These are phyloP conservation scores for Kwoniella mangroviensis DNA, from an alignment of 768 basidiomycete species.

Conservation along the genomic window DNA sequence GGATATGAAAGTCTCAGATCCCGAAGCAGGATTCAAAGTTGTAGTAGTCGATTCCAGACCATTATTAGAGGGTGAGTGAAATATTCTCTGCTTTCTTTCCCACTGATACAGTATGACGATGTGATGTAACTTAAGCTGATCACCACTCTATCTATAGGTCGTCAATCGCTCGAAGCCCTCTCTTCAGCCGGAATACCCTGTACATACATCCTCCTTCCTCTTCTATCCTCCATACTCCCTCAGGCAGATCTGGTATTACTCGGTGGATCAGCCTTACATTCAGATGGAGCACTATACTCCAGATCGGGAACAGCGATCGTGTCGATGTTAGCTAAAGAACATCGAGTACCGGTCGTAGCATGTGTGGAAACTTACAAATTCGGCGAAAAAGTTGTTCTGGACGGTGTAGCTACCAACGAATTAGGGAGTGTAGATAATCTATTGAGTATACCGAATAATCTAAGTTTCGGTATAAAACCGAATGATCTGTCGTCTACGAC, in stretches of 20 bases:
- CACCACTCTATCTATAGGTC: constrained; percentile 64
- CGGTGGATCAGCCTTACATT: constrained; percentile 91
- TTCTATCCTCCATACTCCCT: constrained; percentile 65
- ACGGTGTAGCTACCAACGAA: constrained; percentile 95
- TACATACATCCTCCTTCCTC: constrained; percentile 89
- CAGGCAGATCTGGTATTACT: constrained; percentile 83
- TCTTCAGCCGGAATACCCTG: constrained; percentile 74
- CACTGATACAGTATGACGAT: not conserved
- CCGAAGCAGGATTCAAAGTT: constrained; percentile 80
- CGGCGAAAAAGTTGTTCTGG: constrained; percentile 86
- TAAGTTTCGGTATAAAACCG: constrained; percentile 22
- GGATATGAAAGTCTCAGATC: constrained; percentile 55
- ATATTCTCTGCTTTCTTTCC: too few relatives aligned
- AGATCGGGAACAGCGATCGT: constrained; percentile 94
- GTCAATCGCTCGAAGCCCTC: constrained; percentile 72
- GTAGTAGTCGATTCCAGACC: constrained; percentile 95
- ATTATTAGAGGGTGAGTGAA: constrained; percentile 74
- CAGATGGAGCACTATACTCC: constrained; percentile 92
- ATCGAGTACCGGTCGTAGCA: constrained; percentile 89
- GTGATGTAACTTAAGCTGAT: not conserved
- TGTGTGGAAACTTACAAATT: constrained; percentile 99
- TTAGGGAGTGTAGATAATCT: constrained; percentile 65
- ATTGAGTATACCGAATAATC: constrained; percentile 23
- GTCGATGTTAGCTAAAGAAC: constrained; percentile 90
- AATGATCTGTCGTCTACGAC: constrained; percentile 9